Conservation (phyloP, 2,329 filamentous ascomycete species). For the Colletotrichum tofieldiae region DNA sequence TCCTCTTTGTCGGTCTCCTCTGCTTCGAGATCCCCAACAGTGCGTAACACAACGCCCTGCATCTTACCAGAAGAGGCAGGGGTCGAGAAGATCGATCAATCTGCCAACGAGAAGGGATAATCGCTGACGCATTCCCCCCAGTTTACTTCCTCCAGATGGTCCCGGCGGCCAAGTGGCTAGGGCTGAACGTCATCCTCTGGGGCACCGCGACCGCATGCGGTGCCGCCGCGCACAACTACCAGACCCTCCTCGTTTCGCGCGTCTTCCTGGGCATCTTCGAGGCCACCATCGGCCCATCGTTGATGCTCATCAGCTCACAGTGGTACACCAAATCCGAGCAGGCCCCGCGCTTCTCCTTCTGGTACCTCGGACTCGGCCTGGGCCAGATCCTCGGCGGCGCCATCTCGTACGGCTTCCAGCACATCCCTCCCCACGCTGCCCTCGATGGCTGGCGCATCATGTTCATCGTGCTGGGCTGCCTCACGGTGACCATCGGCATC, state of each 20-base stretch:
- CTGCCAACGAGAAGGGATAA: background rate
- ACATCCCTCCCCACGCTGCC: slow-evolving; percentile 56
- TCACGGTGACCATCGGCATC: slow-evolving; percentile 59
- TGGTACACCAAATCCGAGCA: slow-evolving; percentile 73
- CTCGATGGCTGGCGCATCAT: slow-evolving; percentile 61
- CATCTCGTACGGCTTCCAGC: slow-evolving; percentile 69
- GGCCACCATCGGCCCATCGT: slow-evolving; percentile 71
- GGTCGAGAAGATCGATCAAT: background rate
- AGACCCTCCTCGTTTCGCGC: slow-evolving; percentile 67
- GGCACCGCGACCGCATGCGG: slow-evolving; percentile 69
- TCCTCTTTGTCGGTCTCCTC: slow-evolving; percentile 74
- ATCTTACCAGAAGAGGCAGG: slow-evolving; percentile 1
- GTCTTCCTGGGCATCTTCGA: slow-evolving; percentile 75
- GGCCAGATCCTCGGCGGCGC: slow-evolving; percentile 67
- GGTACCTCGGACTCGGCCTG: slow-evolving; percentile 73
- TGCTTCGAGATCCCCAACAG: slow-evolving; percentile 74
- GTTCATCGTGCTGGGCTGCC: slow-evolving; percentile 61
- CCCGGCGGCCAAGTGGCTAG: slow-evolving; percentile 74
- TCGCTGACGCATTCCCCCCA: slow-evolving; percentile 44
- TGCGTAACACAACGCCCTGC: slow-evolving; percentile 48
- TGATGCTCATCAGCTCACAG: slow-evolving; percentile 73
- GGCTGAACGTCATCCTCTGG: slow-evolving; percentile 72
- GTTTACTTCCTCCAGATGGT: slow-evolving; percentile 73
- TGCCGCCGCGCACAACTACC: slow-evolving; percentile 68
- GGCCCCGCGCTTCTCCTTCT: slow-evolving; percentile 72